Evolutionary conservation across 2,329 filamentous ascomycete species (phyloP), one percentile per base, ranked within the genome.

Genomic region (Phoma sp.): DNA sequence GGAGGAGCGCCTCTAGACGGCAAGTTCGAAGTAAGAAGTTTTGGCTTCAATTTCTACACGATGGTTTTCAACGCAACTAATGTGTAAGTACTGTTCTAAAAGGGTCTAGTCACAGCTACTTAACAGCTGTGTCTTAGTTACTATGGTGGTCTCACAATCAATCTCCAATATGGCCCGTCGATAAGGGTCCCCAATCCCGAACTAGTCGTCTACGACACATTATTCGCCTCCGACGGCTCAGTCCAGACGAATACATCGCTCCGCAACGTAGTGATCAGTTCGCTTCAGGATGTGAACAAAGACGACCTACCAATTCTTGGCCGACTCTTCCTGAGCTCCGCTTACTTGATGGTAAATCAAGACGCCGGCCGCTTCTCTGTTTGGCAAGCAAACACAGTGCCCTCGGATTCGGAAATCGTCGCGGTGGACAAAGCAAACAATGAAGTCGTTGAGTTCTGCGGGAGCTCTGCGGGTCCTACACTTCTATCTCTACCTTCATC

Each of bases 311-410:
- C 58, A 33, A 32, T 57, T 22, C 54, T 65, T 46, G 60, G 58
- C 29, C 54, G 62, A 44, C 47, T 59, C 5, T 59, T 65, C 41
- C 50, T 65, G 39, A 60, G 56, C 37, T 59, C 58, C 23, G 58
- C 57, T 29, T 61, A 61, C 27, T 7, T 65, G n/a, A 57, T 60
- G 41, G 58, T 61, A 37, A 63, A 65, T 45, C 60, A 61, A 46
- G 60, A 63, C 33, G 54, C 58, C 8, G 51, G 39, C 13, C 50
- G 22, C 14, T 61, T 57, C 50, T 53, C 61, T 10, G 14, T 64
- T 3, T 60, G 59, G 57, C 48, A 59, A 47, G 58, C 39, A 27
- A 53, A 61, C 36, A 47, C 53, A 29, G 46, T 11, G 44, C 44
- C 51, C 3, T 52, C 43, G 18, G 46, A 37, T 43, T 36, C 49